phyloP scores from a whole-genome alignment of 169 alveolate species.

The Plasmodium chabaudi region DNA sequence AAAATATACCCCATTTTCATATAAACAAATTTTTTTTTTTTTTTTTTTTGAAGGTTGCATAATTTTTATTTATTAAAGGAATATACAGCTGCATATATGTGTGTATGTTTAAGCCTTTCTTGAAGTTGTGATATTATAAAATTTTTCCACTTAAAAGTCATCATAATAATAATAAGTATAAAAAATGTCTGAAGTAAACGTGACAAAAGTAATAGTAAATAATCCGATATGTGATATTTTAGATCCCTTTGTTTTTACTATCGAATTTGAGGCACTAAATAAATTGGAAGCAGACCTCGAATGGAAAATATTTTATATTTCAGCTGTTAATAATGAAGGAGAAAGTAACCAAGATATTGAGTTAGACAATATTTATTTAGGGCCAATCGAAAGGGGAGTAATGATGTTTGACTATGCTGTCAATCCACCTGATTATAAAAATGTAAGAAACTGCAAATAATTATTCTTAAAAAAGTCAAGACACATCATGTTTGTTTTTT shows the following conservation, averaged over 20 bases:
- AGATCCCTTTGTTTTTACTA: slow-evolving; percentile 93
- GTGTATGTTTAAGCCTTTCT: slow-evolving; percentile 6
- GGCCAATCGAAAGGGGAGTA: slow-evolving; percentile 94
- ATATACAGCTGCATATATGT: neutral
- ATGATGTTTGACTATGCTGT: slow-evolving; percentile 94
- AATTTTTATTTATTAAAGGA: slow-evolving; percentile 1
- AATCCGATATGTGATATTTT: slow-evolving; percentile 92
- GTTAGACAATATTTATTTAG: slow-evolving; percentile 95
- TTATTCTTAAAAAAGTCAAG: neutral
- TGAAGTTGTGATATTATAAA: neutral
- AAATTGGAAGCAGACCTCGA: slow-evolving; percentile 93
- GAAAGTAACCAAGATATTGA: slow-evolving; percentile 92
- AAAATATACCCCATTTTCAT: too few relatives aligned
- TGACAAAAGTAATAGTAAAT: slow-evolving; percentile 93
- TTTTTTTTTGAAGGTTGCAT: neutral
- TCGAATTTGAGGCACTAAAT: slow-evolving; percentile 94
- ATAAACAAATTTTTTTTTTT: neutral
- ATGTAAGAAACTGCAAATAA: slow-evolving; percentile 79
- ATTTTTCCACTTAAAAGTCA: neutral
- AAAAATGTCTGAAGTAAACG: slow-evolving; percentile 95
- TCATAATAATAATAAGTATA: slow-evolving; percentile 6
- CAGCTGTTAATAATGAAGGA: slow-evolving; percentile 82
- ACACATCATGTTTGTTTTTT: too few relatives aligned
- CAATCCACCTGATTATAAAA: slow-evolving; percentile 93
- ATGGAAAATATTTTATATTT: slow-evolving; percentile 92